Evolutionary conservation across 2,329 filamentous ascomycete species (phyloP).

Genomic region (Alternaria alternata): DNA sequence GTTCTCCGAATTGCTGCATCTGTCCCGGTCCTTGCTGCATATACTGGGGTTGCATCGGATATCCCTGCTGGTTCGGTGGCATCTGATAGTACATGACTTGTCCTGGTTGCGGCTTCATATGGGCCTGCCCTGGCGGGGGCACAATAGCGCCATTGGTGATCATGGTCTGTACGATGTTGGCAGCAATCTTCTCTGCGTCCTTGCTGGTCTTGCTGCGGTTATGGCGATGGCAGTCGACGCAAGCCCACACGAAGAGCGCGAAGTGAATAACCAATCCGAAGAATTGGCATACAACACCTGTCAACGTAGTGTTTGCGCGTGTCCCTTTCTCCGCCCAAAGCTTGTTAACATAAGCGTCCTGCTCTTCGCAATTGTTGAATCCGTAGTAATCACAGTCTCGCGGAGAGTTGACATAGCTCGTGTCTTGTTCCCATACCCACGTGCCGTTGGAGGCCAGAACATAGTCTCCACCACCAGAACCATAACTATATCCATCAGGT

Average conservation of each 20-base stretch:
- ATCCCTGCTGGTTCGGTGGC: slow-evolving; percentile 21
- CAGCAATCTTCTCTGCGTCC: slow-evolving; percentile 45
- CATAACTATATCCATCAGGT: slow-evolving; percentile 11
- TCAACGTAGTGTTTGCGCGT: slow-evolving; percentile 31
- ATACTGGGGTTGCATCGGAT: slow-evolving; percentile 20
- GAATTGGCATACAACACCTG: slow-evolving; percentile 43
- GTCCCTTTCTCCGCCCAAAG: slow-evolving; percentile 35
- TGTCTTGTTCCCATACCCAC: slow-evolving; percentile 37
- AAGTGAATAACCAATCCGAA: slow-evolving; percentile 44
- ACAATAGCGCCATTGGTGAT: slow-evolving; percentile 41
- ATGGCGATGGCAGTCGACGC: slow-evolving; percentile 44
- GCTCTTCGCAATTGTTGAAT: slow-evolving; percentile 37
- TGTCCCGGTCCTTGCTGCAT: slow-evolving; percentile 15
- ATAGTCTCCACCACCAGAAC: slow-evolving; percentile 31
- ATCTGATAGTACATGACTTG: slow-evolving; percentile 24
- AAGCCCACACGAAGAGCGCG: slow-evolving; percentile 50
- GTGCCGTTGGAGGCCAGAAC: slow-evolving; percentile 37
- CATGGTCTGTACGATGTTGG: slow-evolving; percentile 47
- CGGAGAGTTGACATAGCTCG: slow-evolving; percentile 19
- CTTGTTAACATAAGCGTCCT: slow-evolving; percentile 43
- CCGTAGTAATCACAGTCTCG: slow-evolving; percentile 27
- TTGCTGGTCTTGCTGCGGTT: slow-evolving; percentile 34
- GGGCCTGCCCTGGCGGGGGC: slow-evolving; percentile 30
- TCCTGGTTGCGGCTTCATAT: slow-evolving; percentile 19
- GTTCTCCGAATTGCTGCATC: slow-evolving; percentile 6